These are phyloP conservation scores for Discostella stelligera DNA, from an alignment of 352 stramenopile genomes.

Conservation along the genomic window DNA sequence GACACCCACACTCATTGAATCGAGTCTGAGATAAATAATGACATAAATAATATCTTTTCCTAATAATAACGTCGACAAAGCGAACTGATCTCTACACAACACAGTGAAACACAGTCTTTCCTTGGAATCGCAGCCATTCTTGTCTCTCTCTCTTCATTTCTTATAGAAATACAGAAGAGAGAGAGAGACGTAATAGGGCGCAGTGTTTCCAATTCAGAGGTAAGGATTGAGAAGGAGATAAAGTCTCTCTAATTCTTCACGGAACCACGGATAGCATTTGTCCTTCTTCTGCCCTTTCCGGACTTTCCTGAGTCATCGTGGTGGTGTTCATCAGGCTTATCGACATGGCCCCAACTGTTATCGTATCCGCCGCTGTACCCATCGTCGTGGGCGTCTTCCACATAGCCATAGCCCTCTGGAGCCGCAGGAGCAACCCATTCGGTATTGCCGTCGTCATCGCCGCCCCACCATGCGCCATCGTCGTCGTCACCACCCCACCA, in stretches of 20 bases:
- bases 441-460: background rate
- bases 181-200: background rate
- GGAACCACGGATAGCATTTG: background rate
- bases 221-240: background rate
- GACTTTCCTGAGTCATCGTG: background rate
- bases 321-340: background rate
- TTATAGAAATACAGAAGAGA: too few species aligned
- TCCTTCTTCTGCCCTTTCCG: background rate
- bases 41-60: too few species aligned
- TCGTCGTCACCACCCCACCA: background rate
- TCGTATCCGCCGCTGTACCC: background rate
- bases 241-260: background rate
- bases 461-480: background rate
- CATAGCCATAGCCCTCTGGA: background rate
- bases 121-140: too few species aligned
- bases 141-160: too few species aligned
- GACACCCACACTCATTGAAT: too few species aligned
- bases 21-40: too few species aligned
- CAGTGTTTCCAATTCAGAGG: background rate
- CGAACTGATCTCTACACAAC: too few species aligned
- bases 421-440: background rate
- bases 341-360: background rate
- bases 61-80: too few species aligned
- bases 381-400: background rate
- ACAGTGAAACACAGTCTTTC: too few species aligned